A percentile compares a stretch with the other conserved stretches of the same genome.
These are phyloP conservation scores for Suillus subaureus DNA, from an alignment of 768 basidiomycete species.

Conservation along the genomic window DNA sequence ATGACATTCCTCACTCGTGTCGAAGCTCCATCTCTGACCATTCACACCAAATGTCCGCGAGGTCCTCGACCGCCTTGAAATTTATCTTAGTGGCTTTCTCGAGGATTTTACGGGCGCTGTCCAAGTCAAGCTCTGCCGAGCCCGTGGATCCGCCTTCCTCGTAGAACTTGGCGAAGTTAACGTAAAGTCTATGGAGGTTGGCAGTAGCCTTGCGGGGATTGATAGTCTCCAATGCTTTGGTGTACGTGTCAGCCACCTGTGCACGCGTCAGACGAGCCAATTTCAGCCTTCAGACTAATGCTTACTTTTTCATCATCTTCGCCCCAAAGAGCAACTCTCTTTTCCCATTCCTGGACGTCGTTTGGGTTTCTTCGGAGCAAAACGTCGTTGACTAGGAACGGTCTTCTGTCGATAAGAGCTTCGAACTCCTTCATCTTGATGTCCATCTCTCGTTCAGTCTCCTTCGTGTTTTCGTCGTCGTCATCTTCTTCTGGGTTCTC, in stretches of 20 bases:
- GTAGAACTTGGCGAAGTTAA: slow-evolving; percentile 97
- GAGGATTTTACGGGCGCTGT: slow-evolving; percentile 87
- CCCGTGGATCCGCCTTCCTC: slow-evolving; percentile 89
- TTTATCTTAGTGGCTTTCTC: slow-evolving; percentile 92
- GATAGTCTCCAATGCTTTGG: slow-evolving; percentile 84
- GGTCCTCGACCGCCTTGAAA: slow-evolving; percentile 94
- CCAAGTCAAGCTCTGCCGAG: slow-evolving; percentile 78
- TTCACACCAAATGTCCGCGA: slow-evolving; percentile 99
- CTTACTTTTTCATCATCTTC: slow-evolving; percentile 90
- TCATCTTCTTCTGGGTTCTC: slow-evolving; percentile 76
- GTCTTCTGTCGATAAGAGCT: slow-evolving; percentile 90
- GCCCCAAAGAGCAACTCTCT: slow-evolving; percentile 90
- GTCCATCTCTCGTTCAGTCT: slow-evolving; percentile 85
- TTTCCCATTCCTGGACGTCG: slow-evolving; percentile 99
- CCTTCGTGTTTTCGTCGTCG: slow-evolving; percentile 76
- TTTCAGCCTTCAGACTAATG: background rate
- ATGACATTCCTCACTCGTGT: slow-evolving; percentile 70
- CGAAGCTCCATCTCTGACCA: slow-evolving; percentile 99
- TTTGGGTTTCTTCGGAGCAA: slow-evolving; percentile 91
- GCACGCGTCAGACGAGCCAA: slow-evolving; percentile 9
- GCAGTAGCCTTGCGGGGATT: slow-evolving; percentile 88
- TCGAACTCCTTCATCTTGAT: slow-evolving; percentile 90
- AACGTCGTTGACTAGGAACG: slow-evolving; percentile 96
- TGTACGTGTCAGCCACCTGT: slow-evolving; percentile 93
- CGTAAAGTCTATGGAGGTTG: slow-evolving; percentile 85